Evolutionary conservation across 2,329 filamentous ascomycete genomes (phyloP).

Genomic region (Diatrype stigma): DNA sequence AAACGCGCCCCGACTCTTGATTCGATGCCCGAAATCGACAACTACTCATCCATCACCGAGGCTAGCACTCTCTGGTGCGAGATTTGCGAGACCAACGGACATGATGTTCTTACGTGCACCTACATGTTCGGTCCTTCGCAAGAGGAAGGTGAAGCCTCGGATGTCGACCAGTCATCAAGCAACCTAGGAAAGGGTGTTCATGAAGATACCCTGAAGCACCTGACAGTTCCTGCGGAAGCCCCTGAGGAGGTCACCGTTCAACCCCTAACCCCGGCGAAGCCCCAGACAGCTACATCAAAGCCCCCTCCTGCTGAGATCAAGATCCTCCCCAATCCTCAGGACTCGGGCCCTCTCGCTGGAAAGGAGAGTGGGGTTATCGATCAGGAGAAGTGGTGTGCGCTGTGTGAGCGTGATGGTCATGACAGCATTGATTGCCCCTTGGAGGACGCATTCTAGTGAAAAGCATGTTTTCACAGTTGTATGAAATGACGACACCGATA

Average conservation of each 20-base stretch:
- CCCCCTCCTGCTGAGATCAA: constrained; percentile 35
- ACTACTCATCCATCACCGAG: constrained; percentile 67
- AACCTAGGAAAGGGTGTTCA: constrained; percentile 33
- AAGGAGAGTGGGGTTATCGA: constrained; percentile 77
- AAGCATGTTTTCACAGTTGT: too few species aligned
- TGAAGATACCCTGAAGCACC: constrained; percentile 35
- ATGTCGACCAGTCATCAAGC: constrained; percentile 13
- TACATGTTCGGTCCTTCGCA: constrained; percentile 68
- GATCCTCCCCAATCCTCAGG: constrained; percentile 58
- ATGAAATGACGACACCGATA: neutral
- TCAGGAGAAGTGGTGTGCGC: constrained; percentile 88
- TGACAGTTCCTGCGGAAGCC: constrained; percentile 30
- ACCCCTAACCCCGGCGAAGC: constrained; percentile 49
- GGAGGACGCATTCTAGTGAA: constrained; percentile 67
- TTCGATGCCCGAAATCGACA: constrained; percentile 67
- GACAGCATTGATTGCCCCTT: constrained; percentile 94
- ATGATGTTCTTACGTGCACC: constrained; percentile 91
- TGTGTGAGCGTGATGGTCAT: constrained; percentile 94
- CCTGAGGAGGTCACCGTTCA: constrained; percentile 47
- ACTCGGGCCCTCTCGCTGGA: constrained; percentile 66
- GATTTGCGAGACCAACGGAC: constrained; percentile 86
- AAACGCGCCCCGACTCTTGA: constrained; percentile 56
- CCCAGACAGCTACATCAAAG: constrained; percentile 37
- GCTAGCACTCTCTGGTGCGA: constrained; percentile 82
- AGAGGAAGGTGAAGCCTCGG: constrained; percentile 18